Base-by-base conservation (phyloP, 305 asterid genomes). In the Fraxinus nigra region DNA sequence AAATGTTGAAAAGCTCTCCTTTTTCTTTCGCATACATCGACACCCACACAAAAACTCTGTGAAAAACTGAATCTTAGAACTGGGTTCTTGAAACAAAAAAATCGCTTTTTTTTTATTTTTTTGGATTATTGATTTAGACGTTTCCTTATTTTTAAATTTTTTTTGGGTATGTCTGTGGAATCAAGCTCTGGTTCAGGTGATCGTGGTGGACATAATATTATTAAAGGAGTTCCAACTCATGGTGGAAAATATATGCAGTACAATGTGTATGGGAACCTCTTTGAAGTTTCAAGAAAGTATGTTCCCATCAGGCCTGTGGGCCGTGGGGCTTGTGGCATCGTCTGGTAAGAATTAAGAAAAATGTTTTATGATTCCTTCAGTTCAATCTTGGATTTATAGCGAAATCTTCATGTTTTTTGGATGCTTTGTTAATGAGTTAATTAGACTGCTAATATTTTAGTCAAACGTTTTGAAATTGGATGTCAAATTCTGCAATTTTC, bases 211-310 rank as follows among this genome's bases (percentile, higher is more conserved):
- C 92, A 89, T 56, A 88, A 89, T 56, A 88, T 79, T 75, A 89
- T 93, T 88, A 90, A 72, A 78, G 95, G 94, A 40, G 87, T 88
- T 13, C 89, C 91, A 8, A 90, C 96, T 75, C 95, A 93, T 70
- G 94, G 94, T 3, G 97, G 97, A 0, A 87, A 88, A 77, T 92
- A 93, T 37, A 88, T 89, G 37, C 95, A 90, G 87, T 93, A 93
- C 87, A 93, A 93, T 91, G 92, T 93, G 81, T 85, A 88, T 83
- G 97, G 97, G 6, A 92, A 92, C 83, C 91, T 93, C 9, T 93
- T 93, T 65, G 97, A 93, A 80, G 92, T 93, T 89, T 82, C 93
- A 3, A 89, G 89, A 75, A 93, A 92, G 87, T 93, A 92, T 86
- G 77, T 93, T 37, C 96, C 93, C 9, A 86, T 86, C 43, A 88